phyloP scores from a whole-genome alignment of 306 rosid genomes.

The Echinosophora koreensis region DNA sequence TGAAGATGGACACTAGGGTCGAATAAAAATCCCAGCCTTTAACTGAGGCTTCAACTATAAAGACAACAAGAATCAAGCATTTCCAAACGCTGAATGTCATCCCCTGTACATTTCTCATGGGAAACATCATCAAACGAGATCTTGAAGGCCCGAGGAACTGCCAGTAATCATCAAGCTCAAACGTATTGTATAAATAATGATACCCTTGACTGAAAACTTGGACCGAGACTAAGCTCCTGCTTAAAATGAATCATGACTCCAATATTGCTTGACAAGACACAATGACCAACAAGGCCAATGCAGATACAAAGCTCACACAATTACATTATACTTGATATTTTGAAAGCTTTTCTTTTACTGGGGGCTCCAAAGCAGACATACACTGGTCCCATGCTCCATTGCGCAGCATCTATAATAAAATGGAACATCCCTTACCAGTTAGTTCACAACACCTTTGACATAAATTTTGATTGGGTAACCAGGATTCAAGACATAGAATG shows the following conservation, averaged over 20 bases:
- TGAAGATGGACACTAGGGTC: constrained; percentile 52
- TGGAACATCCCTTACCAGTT: constrained; percentile 26
- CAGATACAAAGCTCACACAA: constrained; percentile 58
- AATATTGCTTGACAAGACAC: constrained; percentile 51
- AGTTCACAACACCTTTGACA: constrained; percentile 33
- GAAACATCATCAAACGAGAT: constrained; percentile 49
- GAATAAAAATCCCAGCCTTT: constrained; percentile 56
- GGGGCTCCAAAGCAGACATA: constrained; percentile 92
- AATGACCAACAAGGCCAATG: constrained; percentile 52
- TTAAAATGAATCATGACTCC: constrained; percentile 52
- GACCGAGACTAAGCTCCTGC: constrained; percentile 50
- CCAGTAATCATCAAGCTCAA: constrained; percentile 60
- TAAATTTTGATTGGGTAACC: background rate
- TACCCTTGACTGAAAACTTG: constrained; percentile 50
- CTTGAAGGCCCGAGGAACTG: constrained; percentile 51
- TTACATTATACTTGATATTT: constrained; percentile 77
- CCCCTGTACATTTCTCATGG: constrained; percentile 79
- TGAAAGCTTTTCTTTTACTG: constrained; percentile 85
- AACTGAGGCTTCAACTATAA: constrained; percentile 49
- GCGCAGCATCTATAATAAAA: constrained; percentile 79
- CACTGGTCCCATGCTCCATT: constrained; percentile 99
- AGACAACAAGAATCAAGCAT: constrained; percentile 66
- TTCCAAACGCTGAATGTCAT: constrained; percentile 62
- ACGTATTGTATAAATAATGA: constrained; percentile 50
- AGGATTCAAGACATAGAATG: constrained; percentile 19